Conservation (phyloP, 192 early-diverging fungal species). For the Coemansia sp. region DNA sequence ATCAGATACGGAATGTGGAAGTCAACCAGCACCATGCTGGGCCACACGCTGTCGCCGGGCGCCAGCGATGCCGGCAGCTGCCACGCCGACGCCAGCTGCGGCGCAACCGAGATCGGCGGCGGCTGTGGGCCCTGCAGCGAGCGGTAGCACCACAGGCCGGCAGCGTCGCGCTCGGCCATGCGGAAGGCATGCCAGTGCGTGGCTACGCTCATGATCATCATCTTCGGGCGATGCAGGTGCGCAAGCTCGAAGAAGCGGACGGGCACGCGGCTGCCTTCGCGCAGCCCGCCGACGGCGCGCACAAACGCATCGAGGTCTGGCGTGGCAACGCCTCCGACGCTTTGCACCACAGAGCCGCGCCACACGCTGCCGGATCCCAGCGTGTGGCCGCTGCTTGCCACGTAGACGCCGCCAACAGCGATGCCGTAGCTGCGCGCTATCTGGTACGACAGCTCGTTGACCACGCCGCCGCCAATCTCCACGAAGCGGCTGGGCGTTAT, state of each 20-base stretch:
- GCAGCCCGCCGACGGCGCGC: conserved; percentile 67
- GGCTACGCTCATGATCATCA: conserved; percentile 84
- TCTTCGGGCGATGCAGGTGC: conserved; percentile 76
- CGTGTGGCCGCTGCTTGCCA: conserved; percentile 74
- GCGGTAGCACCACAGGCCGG: conserved; percentile 80
- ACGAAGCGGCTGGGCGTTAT: conserved; percentile 86
- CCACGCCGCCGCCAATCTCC: conserved; percentile 86
- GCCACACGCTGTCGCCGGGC: conserved; percentile 72
- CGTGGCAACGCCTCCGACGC: conserved; percentile 72
- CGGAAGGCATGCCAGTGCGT: conserved; percentile 86
- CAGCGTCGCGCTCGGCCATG: conserved; percentile 76
- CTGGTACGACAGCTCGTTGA: conserved; percentile 78
- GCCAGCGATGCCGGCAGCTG: conserved; percentile 71
- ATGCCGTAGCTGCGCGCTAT: conserved; percentile 73
- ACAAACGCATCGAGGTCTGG: conserved; percentile 79
- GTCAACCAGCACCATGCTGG: conserved; percentile 77
- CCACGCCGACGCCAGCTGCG: conserved; percentile 73
- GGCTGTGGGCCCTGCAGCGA: conserved; percentile 65
- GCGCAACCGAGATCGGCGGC: conserved; percentile 45
- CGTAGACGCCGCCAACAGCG: conserved; percentile 76
- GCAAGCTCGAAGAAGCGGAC: conserved; percentile 73
- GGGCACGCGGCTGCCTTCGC: conserved; percentile 73
- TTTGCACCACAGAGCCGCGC: conserved; percentile 71
- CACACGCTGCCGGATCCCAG: conserved; percentile 65
- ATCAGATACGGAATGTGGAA: conserved; percentile 81